Base-by-base conservation (phyloP, 345 rosid species). In the Gossypium thurberi region DNA sequence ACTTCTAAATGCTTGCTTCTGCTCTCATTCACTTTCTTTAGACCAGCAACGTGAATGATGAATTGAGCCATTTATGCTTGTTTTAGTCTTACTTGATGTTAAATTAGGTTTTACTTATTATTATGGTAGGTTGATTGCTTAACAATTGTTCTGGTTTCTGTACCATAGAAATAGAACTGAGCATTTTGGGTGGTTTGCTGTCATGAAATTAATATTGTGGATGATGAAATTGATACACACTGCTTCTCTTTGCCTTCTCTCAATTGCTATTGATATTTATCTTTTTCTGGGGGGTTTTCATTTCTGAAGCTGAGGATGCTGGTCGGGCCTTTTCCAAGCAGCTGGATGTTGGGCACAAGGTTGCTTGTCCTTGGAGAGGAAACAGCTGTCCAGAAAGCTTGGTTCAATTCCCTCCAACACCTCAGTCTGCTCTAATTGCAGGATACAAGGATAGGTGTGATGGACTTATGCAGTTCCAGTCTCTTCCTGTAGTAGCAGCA, bases 351-450 rank as follows among this genome's bases (percentile, higher is more conserved):
- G 94, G 91, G 67, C 99, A 95, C 77, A 84, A 81, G 79, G 82
- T 79, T 40, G 81, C 84, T 77, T 95, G 99, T 81, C 91, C 87
- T 12, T 95, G 98, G 99, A 86, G 84, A 81, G 98, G 94, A 82
- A 88, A 87, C 74, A 87, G 88, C 82, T 92, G 99, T 79, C 91
- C 90, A 4, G 93, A 92, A 85, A 88, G 99, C 84, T 84, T 95
- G 88, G 99, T 91, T 81, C 98, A 92, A 86, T 95, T 95, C 81
- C 99, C 97, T 77, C 98, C 97, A 71, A 87, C 99, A 78, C 96
- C 98, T 21, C 91, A 88, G 44, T 91, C 98, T 76, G 99, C 99
- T 65, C 82, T 95, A 55, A 86, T 95, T 74, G 99, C 94, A 63
- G 99, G 98, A 82, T 95, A 85, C 77, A 95, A 92, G 81, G 99